Evolutionary conservation across 2,329 filamentous ascomycete species (phyloP).

Genomic region (Neodidymelliopsis sp.): DNA sequence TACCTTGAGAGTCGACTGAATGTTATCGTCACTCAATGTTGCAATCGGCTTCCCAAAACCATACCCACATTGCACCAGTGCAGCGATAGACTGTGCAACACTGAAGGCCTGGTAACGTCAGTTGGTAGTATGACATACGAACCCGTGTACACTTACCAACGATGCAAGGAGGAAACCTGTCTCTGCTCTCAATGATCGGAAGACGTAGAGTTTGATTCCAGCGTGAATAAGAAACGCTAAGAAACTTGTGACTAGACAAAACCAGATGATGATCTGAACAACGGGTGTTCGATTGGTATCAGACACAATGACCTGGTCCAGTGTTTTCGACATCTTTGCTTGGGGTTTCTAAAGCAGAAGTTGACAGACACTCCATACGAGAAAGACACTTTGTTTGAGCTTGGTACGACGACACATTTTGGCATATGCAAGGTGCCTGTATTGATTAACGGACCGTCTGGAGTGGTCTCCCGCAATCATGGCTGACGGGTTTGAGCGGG

Average conservation of each 20-base stretch:
- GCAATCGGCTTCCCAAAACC: conserved; percentile 31
- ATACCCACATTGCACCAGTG: conserved; percentile 25
- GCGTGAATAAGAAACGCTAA: conserved; percentile 32
- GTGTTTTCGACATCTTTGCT: conserved; percentile 7
- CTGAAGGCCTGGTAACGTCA: conserved; percentile 21
- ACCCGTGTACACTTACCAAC: conserved; percentile 23
- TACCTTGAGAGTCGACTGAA: conserved; percentile 25
- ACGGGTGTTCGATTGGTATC: conserved; percentile 31
- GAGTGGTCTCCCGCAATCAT: background rate
- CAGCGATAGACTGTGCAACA: conserved; percentile 27
- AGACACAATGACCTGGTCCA: conserved; percentile 25
- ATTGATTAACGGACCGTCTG: background rate
- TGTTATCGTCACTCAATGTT: conserved; percentile 14
- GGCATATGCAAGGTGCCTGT: background rate
- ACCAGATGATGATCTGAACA: conserved; percentile 36
- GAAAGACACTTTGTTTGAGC: conserved; percentile 10
- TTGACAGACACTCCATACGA: conserved; percentile 2
- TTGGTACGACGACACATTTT: conserved; percentile 1
- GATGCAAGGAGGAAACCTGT: conserved; percentile 24
- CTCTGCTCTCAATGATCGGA: conserved; percentile 23
- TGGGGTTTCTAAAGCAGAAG: conserved; percentile 4
- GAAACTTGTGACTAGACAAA: conserved; percentile 26
- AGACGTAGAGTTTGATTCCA: conserved; percentile 30
- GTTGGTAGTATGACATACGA: too few relatives aligned
- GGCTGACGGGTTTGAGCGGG: background rate